Base-by-base conservation (phyloP, 306 rosid species). In the Pyrus pyrifolia region DNA sequence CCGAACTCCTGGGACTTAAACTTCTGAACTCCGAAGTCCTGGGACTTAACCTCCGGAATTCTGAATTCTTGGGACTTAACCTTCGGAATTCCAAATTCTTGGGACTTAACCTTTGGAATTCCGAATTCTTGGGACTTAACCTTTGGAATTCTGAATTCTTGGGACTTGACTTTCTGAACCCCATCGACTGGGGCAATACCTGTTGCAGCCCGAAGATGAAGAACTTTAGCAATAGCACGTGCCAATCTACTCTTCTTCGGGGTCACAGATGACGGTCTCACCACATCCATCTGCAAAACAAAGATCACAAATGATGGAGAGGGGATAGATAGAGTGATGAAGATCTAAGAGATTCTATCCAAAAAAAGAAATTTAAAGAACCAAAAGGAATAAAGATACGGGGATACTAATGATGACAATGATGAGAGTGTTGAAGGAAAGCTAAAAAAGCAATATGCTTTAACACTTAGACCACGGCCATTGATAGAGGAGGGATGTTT, bases 151-250 rank as follows among this genome's bases (percentile, higher is more conserved):
- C 83, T 65, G 12, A 65, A 75, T 19, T 69, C 59, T 53, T 82
- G 87, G 60, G 84, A 68, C 61, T 81, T 88, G 59, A 42, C 45
- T 42, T 42, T 42, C 79, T 75, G 86, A 42, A 74, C 67, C 40
- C 89, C 96, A 75, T 85, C 91, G 33, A 78, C 87, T 0, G 90
- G 79, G 6, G 91, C 75, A 72, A 88, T 75, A 25, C 98, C 98
- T 9, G 88, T 77, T 21, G 88, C 71, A 25, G 83, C 82, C 40
- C 86, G 87, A 18, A 90, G 81, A 76, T 92, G 90, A 82, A 95
- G 96, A 89, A 95, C 90, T 82, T 92, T 95, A 0, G 97, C 91
- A 14, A 95, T 83, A 14, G 88, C 76, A 8, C 92, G 89, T 9
- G 83, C 96, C 42, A 92, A 71, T 76, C 79, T 94, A 80, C 83